Percentiles rank a stretch among this genome's conserved stretches.
Conservation (phyloP, 2,329 filamentous ascomycete species). For the Dactylellina haptotyla region DNA sequence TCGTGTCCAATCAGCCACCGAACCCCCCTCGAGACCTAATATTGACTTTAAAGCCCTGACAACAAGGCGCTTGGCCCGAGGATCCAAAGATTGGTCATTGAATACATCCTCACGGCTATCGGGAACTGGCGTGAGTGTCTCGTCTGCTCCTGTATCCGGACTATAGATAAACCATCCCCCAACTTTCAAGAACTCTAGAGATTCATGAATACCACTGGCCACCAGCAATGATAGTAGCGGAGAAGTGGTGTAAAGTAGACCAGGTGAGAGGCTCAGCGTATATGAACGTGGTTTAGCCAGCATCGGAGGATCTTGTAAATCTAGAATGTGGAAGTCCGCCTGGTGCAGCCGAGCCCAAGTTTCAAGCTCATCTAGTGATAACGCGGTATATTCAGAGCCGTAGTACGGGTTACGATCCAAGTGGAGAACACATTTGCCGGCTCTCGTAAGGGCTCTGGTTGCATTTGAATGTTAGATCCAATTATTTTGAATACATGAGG, state of each 20-base stretch:
- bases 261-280: constrained; percentile 82
- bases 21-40: constrained; percentile 69
- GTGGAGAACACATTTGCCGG: constrained; percentile 56
- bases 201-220: constrained; percentile 86
- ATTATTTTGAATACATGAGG: background rate
- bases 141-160: constrained; percentile 57
- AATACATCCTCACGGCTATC: constrained; percentile 94
- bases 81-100: constrained; percentile 76
- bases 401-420: constrained; percentile 57
- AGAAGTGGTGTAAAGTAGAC: constrained; percentile 85
- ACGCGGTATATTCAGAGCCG: constrained; percentile 54
- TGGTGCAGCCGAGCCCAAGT: constrained; percentile 38
- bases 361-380: constrained; percentile 54
- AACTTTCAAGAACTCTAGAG: constrained; percentile 92
- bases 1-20: constrained; percentile 71
- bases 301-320: constrained; percentile 57
- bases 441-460: constrained; percentile 56
- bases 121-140: constrained; percentile 75
- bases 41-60: constrained; percentile 97
- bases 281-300: constrained; percentile 78
- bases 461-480: background rate
- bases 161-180: constrained; percentile 86
- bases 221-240: constrained; percentile 80
- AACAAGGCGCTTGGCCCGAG: constrained; percentile 82
- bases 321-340: constrained; percentile 17